Conservation (phyloP, 805 yeast genomes). For the Yarrowia divulgata region DNA sequence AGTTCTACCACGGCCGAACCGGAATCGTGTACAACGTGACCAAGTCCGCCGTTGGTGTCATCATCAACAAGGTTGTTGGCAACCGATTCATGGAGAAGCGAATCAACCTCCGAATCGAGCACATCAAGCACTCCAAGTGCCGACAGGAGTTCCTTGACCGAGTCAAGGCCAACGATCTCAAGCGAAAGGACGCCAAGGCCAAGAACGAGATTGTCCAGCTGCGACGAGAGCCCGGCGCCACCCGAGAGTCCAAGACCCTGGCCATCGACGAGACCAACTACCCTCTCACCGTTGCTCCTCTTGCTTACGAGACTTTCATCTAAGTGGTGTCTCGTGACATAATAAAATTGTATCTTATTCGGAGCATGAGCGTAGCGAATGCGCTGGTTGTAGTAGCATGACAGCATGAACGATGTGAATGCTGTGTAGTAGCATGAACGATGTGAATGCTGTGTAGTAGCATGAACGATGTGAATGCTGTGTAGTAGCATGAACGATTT, state of each 20-base stretch:
- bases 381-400: background rate
- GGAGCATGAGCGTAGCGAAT: background rate
- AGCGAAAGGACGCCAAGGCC: slow-evolving; percentile 92
- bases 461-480: background rate
- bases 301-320: slow-evolving; percentile 99
- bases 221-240: slow-evolving; percentile 98
- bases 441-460: background rate
- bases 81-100: slow-evolving; percentile 99
- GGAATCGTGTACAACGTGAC: slow-evolving; percentile 99
- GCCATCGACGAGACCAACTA: slow-evolving; percentile 73
- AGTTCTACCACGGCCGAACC: slow-evolving; percentile 99
- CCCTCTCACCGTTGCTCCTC: slow-evolving; percentile 98
- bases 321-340: slow-evolving; percentile 54
- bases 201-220: slow-evolving; percentile 88
- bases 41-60: slow-evolving; percentile 98
- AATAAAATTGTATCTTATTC: slow-evolving; percentile 37
- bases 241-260: slow-evolving; percentile 91
- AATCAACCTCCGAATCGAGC: slow-evolving; percentile 98
- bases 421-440: background rate
- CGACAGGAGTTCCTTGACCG: slow-evolving; percentile 99
- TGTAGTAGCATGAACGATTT: background rate
- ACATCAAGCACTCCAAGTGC: slow-evolving; percentile 99
- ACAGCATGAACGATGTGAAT: too few species aligned
- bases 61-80: slow-evolving; percentile 98
- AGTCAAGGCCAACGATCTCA: slow-evolving; percentile 95